Conservation (phyloP, 2,329 filamentous ascomycete species). For the Colletotrichum sp. region DNA sequence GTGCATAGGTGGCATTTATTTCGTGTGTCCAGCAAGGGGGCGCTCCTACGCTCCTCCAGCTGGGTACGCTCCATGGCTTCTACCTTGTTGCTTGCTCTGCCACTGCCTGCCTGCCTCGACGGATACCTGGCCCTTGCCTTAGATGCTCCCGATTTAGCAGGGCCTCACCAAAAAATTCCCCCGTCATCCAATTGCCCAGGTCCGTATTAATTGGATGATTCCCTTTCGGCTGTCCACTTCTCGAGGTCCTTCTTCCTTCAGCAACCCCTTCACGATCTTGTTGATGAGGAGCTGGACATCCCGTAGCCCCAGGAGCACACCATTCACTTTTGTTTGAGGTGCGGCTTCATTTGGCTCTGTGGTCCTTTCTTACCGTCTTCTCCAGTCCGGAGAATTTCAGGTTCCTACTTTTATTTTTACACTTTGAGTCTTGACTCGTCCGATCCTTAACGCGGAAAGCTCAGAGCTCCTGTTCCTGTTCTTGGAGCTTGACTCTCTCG, state of each 20-base stretch:
- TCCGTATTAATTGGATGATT: conserved; percentile 21
- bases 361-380: conserved; percentile 3
- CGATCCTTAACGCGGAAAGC: conserved; percentile 22
- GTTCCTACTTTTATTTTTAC: background rate
- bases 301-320: background rate
- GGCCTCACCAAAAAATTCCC: conserved; percentile 16
- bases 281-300: conserved; percentile 12
- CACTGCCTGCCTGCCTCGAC: background rate
- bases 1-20: conserved; percentile 24
- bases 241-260: background rate
- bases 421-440: conserved; percentile 25
- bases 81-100: background rate
- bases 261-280: background rate
- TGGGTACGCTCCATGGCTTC: background rate
- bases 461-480: conserved; percentile 24
- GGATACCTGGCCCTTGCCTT: background rate
- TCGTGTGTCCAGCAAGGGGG: conserved; percentile 18
- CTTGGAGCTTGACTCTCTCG: conserved; percentile 12
- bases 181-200: conserved; percentile 4
- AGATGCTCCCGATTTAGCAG: conserved; percentile 15
- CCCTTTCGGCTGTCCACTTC: conserved; percentile 10
- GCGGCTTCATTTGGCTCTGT: conserved; percentile 2
- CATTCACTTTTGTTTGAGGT: background rate
- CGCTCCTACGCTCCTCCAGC: background rate
- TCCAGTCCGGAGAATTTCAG: background rate